These are phyloP conservation scores for Boletus holoroseus DNA, from an alignment of 1,284 basidiomycete genomes.

Conservation along the genomic window DNA sequence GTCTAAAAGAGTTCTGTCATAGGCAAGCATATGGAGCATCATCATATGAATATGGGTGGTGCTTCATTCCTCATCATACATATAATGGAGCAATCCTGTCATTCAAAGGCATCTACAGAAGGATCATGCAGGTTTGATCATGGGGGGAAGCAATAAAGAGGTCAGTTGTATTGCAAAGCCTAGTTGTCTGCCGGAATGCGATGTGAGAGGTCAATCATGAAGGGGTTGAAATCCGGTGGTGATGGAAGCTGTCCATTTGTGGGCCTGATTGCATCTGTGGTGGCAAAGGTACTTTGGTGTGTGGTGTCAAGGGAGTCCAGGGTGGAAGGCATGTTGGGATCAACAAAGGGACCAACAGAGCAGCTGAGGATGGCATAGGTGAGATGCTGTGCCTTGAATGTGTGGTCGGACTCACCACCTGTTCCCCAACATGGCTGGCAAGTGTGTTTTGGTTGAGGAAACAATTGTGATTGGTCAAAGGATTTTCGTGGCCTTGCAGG, in stretches of 20 bases:
- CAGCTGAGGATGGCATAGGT: too few species aligned
- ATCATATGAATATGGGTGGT: constrained; percentile 47
- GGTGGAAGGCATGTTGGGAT: too few species aligned
- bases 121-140: constrained; percentile 9
- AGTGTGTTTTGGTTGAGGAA: too few species aligned
- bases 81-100: constrained; percentile 36
- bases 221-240: constrained; percentile 12
- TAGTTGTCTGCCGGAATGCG: constrained; percentile 1
- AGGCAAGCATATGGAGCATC: constrained; percentile 61
- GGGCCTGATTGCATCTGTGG: too few species aligned
- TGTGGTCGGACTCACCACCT: too few species aligned
- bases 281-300: too few species aligned
- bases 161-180: not conserved
- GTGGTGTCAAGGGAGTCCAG: too few species aligned
- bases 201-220: not conserved
- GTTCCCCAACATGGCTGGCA: too few species aligned
- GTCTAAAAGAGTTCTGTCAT: constrained; percentile 51
- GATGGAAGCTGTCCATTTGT: not conserved
- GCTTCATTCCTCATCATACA: constrained; percentile 41
- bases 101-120: constrained; percentile 24
- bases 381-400: too few species aligned
- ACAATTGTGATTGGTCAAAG: too few species aligned
- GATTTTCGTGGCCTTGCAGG: too few species aligned
- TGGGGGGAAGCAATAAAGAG: not conserved
- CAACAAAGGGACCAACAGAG: too few species aligned